phyloP scores from a whole-genome alignment of 2,329 filamentous ascomycete species.

The Fusarium piperis region DNA sequence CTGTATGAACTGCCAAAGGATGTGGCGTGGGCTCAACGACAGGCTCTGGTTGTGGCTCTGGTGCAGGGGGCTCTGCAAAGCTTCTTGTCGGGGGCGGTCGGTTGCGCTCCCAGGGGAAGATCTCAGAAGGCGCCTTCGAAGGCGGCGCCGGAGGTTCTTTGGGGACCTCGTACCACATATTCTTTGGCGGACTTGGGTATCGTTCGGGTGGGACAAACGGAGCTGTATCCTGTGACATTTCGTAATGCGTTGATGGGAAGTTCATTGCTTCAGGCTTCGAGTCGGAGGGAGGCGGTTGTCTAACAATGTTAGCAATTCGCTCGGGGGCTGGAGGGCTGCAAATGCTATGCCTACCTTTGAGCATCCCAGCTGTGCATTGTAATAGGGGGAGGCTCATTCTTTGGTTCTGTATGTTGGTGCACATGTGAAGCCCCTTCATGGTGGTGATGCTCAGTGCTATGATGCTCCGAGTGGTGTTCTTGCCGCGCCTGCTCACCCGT shows the following conservation, averaged over 20 bases:
- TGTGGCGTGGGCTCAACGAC: conserved; percentile 37
- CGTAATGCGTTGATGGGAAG: conserved; percentile 81
- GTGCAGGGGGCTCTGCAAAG: conserved; percentile 55
- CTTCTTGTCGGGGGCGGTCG: conserved; percentile 71
- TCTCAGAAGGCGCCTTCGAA: conserved; percentile 68
- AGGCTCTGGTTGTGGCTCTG: conserved; percentile 18
- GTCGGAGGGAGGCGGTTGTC: conserved; percentile 69
- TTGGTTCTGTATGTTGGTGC: conserved; percentile 34
- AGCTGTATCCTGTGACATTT: conserved; percentile 80
- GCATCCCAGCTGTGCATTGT: conserved; percentile 61
- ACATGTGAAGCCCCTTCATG: conserved; percentile 25
- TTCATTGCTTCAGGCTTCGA: conserved; percentile 87
- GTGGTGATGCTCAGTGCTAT: conserved; percentile 29
- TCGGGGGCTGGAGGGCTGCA: not conserved
- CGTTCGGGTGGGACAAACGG: conserved; percentile 80
- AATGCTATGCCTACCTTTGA: conserved; percentile 55
- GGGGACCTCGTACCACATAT: conserved; percentile 91
- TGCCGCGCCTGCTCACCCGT: conserved; percentile 52
- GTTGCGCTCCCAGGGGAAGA: conserved; percentile 91
- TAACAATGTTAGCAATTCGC: conserved; percentile 45
- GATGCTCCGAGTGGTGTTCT: conserved; percentile 46
- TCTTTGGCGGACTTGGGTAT: conserved; percentile 84
- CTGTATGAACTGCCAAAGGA: not conserved
- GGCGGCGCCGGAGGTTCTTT: conserved; percentile 64
- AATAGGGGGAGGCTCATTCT: conserved; percentile 36